Evolutionary conservation across 441 rosid species (phyloP), one percentile per base, ranked within the genome.

Genomic region (Gossypium aridum): DNA sequence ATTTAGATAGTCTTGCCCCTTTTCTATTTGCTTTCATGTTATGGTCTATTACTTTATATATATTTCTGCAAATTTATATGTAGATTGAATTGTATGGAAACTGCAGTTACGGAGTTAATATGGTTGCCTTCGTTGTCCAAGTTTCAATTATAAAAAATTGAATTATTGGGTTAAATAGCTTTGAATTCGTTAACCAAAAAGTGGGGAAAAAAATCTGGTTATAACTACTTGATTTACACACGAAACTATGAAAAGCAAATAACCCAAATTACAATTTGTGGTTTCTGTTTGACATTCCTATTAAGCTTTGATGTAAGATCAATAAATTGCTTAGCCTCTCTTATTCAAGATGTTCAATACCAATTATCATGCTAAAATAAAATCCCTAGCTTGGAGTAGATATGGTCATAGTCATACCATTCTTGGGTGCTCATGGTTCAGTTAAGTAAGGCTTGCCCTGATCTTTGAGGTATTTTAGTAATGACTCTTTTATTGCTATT

Each of bases 91-190:
- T 65, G 26, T 4, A 19, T 19, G 54, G 53, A 10, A 43, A 65
- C 28, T 39, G 70, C 31, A 19, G 25, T 34, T 19, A 14, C 20
- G 19, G 45, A 34, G 25, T 34, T 65, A 19, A 19, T 65, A 4
- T 43, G 17, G 54, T 65, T 0, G 17, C 28, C 7, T 64, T 65
- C 45, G 7, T 65, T 7, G 43, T 64, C 53, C 22, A 7, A 19
- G 22, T 64, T 37, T 64, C 53, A 64, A 64, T 72, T 72, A 39
- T 23, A 37, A 16, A 70, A 72, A 39, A 47, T 14, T 22, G 71
- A 47, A 67, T 45, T 9, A 22, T 23, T 47, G 71, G 22, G 39
- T 47, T 19, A 47, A 14, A 2, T 23, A 67, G 39, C 39, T 47
- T 47, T 23, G 71, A 67, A 49, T 49, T 67, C 57, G 8, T 23